A percentile compares a stretch with the other conserved stretches of the same genome.
Conservation (phyloP, 148 eudicot species). For the Polygonum maritimum region DNA sequence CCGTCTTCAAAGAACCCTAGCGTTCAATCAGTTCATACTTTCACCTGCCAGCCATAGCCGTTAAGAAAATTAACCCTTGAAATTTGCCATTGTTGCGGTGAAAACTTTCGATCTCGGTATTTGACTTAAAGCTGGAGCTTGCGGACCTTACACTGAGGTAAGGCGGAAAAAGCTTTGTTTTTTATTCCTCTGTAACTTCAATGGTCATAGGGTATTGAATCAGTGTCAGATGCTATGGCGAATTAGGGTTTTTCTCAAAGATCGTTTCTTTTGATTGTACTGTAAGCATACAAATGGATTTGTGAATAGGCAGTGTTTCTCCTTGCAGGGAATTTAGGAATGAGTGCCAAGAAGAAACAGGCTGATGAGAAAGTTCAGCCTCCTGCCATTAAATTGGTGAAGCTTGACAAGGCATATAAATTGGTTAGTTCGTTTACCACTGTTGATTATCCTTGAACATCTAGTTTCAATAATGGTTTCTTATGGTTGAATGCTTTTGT, state of each 20-base stretch:
- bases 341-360: slow-evolving; percentile 10
- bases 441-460: background rate
- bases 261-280: background rate
- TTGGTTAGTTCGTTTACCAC: slow-evolving; percentile 4
- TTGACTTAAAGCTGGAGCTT: background rate
- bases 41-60: background rate
- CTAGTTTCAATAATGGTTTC: background rate
- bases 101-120: background rate
- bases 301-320: background rate
- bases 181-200: background rate
- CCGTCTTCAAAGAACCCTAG: background rate
- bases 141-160: background rate
- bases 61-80: background rate
- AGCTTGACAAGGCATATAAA: slow-evolving; percentile 13
- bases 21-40: background rate
- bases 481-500: background rate
- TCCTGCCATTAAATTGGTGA: slow-evolving; percentile 8
- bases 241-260: background rate
- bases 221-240: background rate
- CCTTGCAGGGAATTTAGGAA: background rate
- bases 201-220: background rate
- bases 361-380: slow-evolving; percentile 1
- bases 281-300: background rate
- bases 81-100: background rate
- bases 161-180: background rate